A percentile compares a stretch with the other conserved stretches of the same genome.
These are phyloP conservation scores for Penicillium sp. DNA, from an alignment of 2,329 filamentous ascomycete genomes.

Conservation along the genomic window DNA sequence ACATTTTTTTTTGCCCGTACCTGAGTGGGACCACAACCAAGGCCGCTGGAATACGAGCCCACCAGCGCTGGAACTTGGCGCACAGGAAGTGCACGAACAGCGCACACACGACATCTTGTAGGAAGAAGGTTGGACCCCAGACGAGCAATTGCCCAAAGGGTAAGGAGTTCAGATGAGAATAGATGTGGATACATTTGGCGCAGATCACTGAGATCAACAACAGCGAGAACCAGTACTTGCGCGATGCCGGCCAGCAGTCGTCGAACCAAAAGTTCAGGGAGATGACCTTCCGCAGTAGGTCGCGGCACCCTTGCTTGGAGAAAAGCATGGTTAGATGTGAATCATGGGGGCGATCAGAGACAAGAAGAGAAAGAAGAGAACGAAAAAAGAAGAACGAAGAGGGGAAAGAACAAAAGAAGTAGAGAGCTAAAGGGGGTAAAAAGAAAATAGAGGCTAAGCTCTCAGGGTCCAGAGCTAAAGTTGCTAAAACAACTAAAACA, in stretches of 20 bases:
- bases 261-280: constrained; percentile 17
- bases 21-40: constrained; percentile 12
- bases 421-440: no score
- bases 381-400: no score
- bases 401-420: no score
- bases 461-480: no score
- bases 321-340: neutral
- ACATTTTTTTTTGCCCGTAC: constrained; percentile 5
- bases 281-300: neutral
- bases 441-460: no score
- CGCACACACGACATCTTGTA: constrained; percentile 24
- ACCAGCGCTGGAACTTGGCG: constrained; percentile 12
- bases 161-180: constrained; percentile 27
- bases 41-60: constrained; percentile 12
- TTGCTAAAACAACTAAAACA: no score
- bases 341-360: neutral
- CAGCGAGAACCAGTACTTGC: constrained; percentile 26
- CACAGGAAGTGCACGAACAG: constrained; percentile 14
- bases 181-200: constrained; percentile 29
- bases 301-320: neutral
- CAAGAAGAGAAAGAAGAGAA: no score
- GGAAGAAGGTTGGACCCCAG: constrained; percentile 29
- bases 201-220: constrained; percentile 23
- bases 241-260: constrained; percentile 19
- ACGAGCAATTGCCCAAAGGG: constrained; percentile 16